Percentiles rank a stretch among this genome's conserved stretches.
phyloP scores from a whole-genome alignment of 441 rosid species.

The Croton laevigatus region DNA sequence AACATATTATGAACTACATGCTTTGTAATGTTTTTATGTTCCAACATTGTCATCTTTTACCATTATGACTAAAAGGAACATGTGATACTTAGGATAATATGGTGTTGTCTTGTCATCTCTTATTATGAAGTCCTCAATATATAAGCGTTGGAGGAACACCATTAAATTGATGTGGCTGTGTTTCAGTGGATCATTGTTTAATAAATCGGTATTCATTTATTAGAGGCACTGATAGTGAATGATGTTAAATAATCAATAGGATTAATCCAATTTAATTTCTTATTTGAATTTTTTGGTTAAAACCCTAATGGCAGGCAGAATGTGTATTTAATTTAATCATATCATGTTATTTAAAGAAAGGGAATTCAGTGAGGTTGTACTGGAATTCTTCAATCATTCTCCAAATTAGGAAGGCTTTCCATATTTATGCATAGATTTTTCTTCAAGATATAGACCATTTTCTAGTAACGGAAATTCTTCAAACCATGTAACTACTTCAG shows the following conservation, averaged over 20 bases:
- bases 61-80: not conserved
- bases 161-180: not conserved
- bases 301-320: not conserved
- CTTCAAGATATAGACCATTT: not conserved
- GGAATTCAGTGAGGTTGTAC: not conserved
- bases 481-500: not conserved
- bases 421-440: not conserved
- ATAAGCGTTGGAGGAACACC: not conserved
- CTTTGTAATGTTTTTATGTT: not conserved
- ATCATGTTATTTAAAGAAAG: not conserved
- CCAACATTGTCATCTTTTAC: not conserved
- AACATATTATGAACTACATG: not conserved
- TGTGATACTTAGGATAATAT: not conserved
- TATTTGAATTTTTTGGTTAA: conserved; percentile 1
- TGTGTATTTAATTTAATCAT: not conserved
- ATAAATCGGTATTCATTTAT: not conserved
- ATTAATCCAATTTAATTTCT: not conserved
- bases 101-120: not conserved
- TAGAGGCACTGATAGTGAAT: not conserved
- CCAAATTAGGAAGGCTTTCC: not conserved
- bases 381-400: not conserved
- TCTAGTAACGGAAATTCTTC: not conserved
- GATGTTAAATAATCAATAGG: not conserved
- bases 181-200: not conserved
- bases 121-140: not conserved